Base-by-base conservation (phyloP, 331 rosid genomes). In the Ulmus americana region DNA sequence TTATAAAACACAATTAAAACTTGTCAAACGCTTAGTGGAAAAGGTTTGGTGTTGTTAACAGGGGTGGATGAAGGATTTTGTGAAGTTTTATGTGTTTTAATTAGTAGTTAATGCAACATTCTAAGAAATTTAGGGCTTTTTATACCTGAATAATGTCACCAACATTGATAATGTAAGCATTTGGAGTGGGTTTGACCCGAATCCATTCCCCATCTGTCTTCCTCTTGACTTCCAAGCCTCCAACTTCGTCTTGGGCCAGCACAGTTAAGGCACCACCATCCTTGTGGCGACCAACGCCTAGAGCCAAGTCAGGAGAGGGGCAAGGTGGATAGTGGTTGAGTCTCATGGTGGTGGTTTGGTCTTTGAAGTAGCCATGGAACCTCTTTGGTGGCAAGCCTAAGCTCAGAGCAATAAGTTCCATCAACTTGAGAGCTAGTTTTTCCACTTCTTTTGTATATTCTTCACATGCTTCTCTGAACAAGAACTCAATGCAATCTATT, bases 251-350 rank as follows among this genome's bases (percentile, higher is more conserved):
- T 75, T 87, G 87, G 55, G 95, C 78, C 0, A 90, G 88, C 9
- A 87, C 74, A 2, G 97, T 90, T 55, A 87, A 63, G 13, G 77
- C 87, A 3, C 95, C 87, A 2, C 65, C 77, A 77, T 87, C 97
- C 64, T 82, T 87, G 76, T 90, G 97, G 8, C 58, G 94, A 16
- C 97, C 94, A 5, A 82, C 80, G 1, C 97, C 97, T 7, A 90
- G 89, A 9, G 87, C 85, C 38, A 90, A 62, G 9, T 82, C 55
- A 39, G 95, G 89, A 41, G 3, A 64, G 0, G 95, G 89, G 39
- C 97, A 88, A 15, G 84, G 67, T 0, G 96, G 91, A 67, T 88
- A 91, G 76, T 77, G 86, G 39, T 82, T 88, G 20, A 88, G 74
- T 45, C 91, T 59, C 2, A 81, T 10, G 38, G 55, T 65, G 45